Conservation (phyloP, 2,329 filamentous ascomycete species). For the Clarireedia paspali region DNA sequence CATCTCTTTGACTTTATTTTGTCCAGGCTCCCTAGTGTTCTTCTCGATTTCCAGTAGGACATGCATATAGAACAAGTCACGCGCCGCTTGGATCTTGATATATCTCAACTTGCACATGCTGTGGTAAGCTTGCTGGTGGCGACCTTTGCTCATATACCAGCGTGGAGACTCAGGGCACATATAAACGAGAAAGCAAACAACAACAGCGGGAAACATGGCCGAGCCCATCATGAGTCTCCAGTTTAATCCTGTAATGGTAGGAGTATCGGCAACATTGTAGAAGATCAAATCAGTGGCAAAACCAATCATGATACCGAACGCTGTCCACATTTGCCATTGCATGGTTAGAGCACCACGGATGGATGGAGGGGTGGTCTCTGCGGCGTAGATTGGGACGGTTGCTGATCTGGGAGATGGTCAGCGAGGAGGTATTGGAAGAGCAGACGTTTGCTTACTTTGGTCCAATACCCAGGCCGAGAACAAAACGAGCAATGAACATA, state of each 20-base stretch:
- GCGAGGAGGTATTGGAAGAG: neutral
- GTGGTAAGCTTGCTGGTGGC: conserved; percentile 45
- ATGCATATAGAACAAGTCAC: conserved; percentile 56
- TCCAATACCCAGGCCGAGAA: conserved; percentile 56
- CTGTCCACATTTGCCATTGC: conserved; percentile 43
- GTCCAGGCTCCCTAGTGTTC: conserved; percentile 33
- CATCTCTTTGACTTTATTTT: conserved; percentile 47
- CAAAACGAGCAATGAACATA: conserved; percentile 46
- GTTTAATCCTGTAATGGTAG: conserved; percentile 48
- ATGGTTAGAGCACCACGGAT: conserved; percentile 49
- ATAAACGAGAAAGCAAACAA: conserved; percentile 48
- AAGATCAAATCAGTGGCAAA: conserved; percentile 30
- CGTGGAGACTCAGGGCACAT: conserved; percentile 58
- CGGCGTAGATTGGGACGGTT: conserved; percentile 43
- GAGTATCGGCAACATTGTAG: conserved; percentile 51
- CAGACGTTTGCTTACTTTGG: conserved; percentile 35
- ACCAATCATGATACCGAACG: conserved; percentile 40
- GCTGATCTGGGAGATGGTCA: conserved; percentile 27
- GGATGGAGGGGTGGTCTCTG: conserved; percentile 41
- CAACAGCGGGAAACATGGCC: conserved; percentile 57
- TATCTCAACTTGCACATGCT: conserved; percentile 51
- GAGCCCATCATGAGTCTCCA: conserved; percentile 61
- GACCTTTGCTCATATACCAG: conserved; percentile 58
- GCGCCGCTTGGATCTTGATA: conserved; percentile 49
- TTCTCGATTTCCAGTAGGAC: conserved; percentile 41